Conservation (phyloP, 2,329 filamentous ascomycete genomes). For the Immersiporthe knoxdaviesiana region DNA sequence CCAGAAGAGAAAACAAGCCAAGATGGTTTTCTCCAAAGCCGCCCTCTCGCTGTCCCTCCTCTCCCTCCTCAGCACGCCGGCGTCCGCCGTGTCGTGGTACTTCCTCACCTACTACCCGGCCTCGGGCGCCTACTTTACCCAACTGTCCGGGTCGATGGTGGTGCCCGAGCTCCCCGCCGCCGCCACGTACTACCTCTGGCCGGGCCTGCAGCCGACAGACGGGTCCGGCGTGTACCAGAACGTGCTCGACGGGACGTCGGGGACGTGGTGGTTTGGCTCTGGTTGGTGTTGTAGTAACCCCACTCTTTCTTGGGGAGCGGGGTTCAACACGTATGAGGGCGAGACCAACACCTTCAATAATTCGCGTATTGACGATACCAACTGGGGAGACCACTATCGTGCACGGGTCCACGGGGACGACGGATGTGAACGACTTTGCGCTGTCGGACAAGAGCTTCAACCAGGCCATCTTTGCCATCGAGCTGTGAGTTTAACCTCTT, state of each 20-base stretch:
- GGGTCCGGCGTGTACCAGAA: conserved; percentile 47
- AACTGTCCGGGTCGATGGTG: conserved; percentile 38
- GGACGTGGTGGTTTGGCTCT: conserved; percentile 46
- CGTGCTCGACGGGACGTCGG: conserved; percentile 45
- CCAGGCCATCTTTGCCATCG: conserved; percentile 46
- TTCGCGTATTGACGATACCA: conserved; percentile 33
- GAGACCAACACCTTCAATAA: conserved; percentile 42
- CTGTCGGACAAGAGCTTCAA: conserved; percentile 41
- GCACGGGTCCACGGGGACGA: conserved; percentile 36
- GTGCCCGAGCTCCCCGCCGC: conserved; percentile 38
- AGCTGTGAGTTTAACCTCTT: conserved; percentile 40
- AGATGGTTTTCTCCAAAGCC: conserved; percentile 27
- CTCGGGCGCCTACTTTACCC: conserved; percentile 41
- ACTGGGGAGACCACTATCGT: conserved; percentile 42
- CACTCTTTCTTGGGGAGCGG: conserved; percentile 42
- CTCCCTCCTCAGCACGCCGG: conserved; percentile 35
- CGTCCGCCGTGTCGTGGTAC: conserved; percentile 39
- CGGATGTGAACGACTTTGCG: conserved; percentile 40
- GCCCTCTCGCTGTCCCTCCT: conserved; percentile 26
- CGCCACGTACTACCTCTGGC: conserved; percentile 47
- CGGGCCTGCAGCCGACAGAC: conserved; percentile 45
- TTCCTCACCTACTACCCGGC: conserved; percentile 41
- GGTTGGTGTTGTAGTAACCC: conserved; percentile 48
- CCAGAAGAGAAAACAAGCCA: too few species aligned
- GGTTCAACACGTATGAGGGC: conserved; percentile 41